These are phyloP conservation scores for Metrosideros polymorpha DNA, from an alignment of 441 rosid genomes.

Conservation along the genomic window DNA sequence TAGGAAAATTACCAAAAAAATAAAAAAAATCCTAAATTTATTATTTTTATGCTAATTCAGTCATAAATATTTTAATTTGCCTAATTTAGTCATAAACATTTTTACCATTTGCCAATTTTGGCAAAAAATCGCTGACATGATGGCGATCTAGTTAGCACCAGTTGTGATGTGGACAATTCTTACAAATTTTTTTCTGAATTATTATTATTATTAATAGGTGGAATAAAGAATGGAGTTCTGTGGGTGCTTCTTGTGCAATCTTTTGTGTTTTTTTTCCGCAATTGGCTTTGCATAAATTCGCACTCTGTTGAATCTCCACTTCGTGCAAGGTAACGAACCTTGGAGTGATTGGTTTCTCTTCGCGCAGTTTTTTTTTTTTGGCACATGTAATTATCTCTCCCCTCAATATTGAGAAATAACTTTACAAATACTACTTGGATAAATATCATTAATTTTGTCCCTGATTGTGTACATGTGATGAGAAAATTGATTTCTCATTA, in stretches of 20 bases:
- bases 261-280: background rate
- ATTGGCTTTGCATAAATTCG: background rate
- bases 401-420: too few species aligned
- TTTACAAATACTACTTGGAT: background rate
- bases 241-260: background rate
- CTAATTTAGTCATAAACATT: background rate
- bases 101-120: background rate
- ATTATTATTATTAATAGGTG: background rate
- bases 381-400: background rate
- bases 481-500: background rate
- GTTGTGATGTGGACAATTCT: background rate
- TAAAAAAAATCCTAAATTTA: background rate
- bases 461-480: background rate
- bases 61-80: rapidly evolving
- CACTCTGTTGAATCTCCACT: too few species aligned
- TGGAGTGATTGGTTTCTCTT: rapidly evolving
- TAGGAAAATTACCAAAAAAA: background rate
- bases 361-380: background rate
- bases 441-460: background rate
- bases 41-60: background rate
- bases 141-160: too few species aligned
- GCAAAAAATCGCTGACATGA: rapidly evolving
- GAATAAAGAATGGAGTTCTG: background rate
- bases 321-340: background rate
- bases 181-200: rapidly evolving